Base-by-base conservation (phyloP, 331 rosid species). In the Spiraea crenata region DNA sequence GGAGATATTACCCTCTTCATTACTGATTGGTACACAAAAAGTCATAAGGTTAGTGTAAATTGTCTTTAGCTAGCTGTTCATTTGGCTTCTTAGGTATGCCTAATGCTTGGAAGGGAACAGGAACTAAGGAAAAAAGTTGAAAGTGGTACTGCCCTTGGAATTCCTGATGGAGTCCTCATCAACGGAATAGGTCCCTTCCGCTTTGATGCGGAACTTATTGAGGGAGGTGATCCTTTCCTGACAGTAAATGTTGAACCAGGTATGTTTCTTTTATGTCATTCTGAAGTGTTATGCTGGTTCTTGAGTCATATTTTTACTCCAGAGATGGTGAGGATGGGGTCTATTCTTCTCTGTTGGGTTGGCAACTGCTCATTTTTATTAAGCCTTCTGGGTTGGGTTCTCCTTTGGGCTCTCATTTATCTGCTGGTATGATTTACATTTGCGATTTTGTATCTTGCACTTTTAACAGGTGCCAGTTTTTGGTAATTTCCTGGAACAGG, bases 131-230 rank as follows among this genome's bases (percentile, higher is more conserved):
- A 81, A 83, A 79, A 79, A 76, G 85, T 88, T 38, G 96, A 90
- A 74, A 71, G 85, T 62, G 96, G 92, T 45, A 72, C 48, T 65
- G 80, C 77, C 70, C 88, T 88, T 55, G 98, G 93, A 69, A 72
- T 88, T 70, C 98, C 98, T 16, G 92, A 85, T 3, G 96, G 96
- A 52, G 76, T 92, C 79, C 91, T 90, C 67, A 84, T 92, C 79
- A 92, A 90, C 52, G 96, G 98, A 68, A 69, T 79, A 19, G 93
- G 98, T 77, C 96, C 98, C 39, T 88, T 77, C 76, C 90, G 83
- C 73, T 88, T 83, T 34, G 87, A 92, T 60, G 81, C 81, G 56
- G 76, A 83, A 37, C 87, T 86, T 54, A 82, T 86, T 74, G 82
- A 85, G 52, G 79, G 40, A 42, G 93, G 93, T 64, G 82, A 86